These are phyloP conservation scores for Tephrocybe sp. DNA, from an alignment of 768 basidiomycete genomes.

Conservation along the genomic window DNA sequence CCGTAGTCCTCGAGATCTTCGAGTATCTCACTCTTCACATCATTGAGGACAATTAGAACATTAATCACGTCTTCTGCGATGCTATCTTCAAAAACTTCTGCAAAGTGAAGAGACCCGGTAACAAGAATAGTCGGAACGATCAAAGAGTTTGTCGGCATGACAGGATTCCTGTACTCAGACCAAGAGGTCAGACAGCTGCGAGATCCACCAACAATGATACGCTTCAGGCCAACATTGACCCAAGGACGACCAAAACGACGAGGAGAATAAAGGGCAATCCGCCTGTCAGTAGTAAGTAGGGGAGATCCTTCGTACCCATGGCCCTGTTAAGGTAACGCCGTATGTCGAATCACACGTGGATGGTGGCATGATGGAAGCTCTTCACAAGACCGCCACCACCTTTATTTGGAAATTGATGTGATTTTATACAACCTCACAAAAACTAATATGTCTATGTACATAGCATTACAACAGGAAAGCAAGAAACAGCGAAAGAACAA, in stretches of 20 bases:
- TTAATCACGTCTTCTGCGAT: slow-evolving; percentile 63
- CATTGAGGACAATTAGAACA: slow-evolving; percentile 43
- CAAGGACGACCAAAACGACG: background rate
- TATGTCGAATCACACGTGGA: slow-evolving; percentile 5
- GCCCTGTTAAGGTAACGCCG: background rate
- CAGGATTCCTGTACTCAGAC: slow-evolving; percentile 4
- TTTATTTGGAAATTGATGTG: slow-evolving; percentile 1
- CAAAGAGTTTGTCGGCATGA: slow-evolving; percentile 43
- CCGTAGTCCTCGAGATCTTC: slow-evolving; percentile 55
- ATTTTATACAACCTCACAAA: slow-evolving; percentile 9
- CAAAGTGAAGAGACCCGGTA: slow-evolving; percentile 62
- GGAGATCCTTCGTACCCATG: background rate
- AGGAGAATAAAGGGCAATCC: background rate
- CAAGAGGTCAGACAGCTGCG: background rate
- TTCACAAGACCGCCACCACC: slow-evolving; percentile 1
- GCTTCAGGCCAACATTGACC: slow-evolving; percentile 4
- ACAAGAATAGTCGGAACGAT: slow-evolving; percentile 63
- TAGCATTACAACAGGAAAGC: slow-evolving; percentile 15
- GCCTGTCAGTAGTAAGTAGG: background rate
- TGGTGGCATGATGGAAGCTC: slow-evolving; percentile 4
- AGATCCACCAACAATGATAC: slow-evolving; percentile 1
- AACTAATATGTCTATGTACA: slow-evolving; percentile 13
- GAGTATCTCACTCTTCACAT: slow-evolving; percentile 53
- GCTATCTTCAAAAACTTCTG: slow-evolving; percentile 51
- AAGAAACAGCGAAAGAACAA: slow-evolving; percentile 10